phyloP scores from a whole-genome alignment of 73 alveolate species.

The Tetrahymena thermophila region DNA sequence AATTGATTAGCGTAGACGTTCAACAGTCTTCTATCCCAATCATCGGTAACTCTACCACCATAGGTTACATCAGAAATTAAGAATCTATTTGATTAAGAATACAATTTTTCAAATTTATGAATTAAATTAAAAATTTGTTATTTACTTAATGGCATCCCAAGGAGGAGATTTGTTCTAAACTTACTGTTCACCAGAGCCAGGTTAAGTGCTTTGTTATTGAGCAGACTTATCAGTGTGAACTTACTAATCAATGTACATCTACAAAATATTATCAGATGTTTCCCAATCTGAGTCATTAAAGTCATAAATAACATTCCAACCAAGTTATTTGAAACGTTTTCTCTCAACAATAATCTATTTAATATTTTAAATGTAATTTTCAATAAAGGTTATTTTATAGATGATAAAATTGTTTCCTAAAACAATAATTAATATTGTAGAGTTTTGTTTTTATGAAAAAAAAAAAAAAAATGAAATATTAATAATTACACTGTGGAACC shows the following conservation, averaged over 20 bases:
- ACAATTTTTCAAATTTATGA: too few species aligned
- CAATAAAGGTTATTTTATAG: too few species aligned
- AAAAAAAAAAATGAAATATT: too few species aligned
- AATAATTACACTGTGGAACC: conserved; percentile 37
- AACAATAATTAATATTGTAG: too few species aligned
- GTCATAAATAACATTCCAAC: conserved; percentile 99
- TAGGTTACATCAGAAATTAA: conserved; percentile 91
- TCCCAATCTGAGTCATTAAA: conserved; percentile 99
- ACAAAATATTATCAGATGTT: conserved; percentile 97
- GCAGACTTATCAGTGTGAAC: background rate
- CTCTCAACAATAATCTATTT: background rate
- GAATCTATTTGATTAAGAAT: conserved; percentile 36
- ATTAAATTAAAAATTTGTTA: too few species aligned
- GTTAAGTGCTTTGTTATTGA: background rate
- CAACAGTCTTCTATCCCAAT: conserved; percentile 84
- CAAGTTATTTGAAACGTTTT: conserved; percentile 95
- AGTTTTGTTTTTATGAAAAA: too few species aligned
- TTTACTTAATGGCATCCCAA: conserved; percentile 17
- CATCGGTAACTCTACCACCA: conserved; percentile 98
- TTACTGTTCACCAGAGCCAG: background rate
- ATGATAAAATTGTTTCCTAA: background rate
- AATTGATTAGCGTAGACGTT: conserved; percentile 77
- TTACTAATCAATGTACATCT: conserved; percentile 81
- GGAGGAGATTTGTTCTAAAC: conserved; percentile 2
- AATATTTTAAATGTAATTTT: too few species aligned